Evolutionary conservation across 169 alveolate species (phyloP), one percentile per base, ranked within the genome.

Genomic region (Plasmodium inui): DNA sequence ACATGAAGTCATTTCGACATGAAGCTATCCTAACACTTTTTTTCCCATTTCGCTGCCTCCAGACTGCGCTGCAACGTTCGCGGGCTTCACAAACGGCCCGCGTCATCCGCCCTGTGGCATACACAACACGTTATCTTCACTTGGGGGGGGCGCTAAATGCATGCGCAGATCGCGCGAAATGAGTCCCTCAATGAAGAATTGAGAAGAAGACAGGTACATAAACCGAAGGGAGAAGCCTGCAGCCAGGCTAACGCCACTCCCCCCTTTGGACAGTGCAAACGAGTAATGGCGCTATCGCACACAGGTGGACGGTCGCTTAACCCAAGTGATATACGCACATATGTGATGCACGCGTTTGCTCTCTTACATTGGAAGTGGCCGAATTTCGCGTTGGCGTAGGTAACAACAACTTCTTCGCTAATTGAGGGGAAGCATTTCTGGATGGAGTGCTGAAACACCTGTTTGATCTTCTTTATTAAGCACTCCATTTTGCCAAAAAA

Each of bases 341-440:
- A 82, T 82, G 71, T 53, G 39, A 82, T 32, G 61, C 22, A 82
- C 26, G 72, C 26, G 41, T 57, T 55, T 34, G 55, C 55, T 17
- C 41, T 10, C 44, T 86, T 86, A 86, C 93, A 86, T 53, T 86
- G 93, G 37, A 46, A 86, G 28, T 86, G 93, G 39, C 93, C 93
- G 70, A 86, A 86, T 76, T 73, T 86, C 34, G 79, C 80, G 37
- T 74, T 86, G 70, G 93, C 83, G 67, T 86, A 86, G 19, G 93
- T 86, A 50, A 86, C 93, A 37, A 86, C 85, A 0, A 37, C 93
- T 70, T 86, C 93, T 86, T 86, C 93, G 44, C 6, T 73, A 74
- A 86, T 76, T n/a, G 86, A 17, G 55, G 93, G 93, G 32, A 86
- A 86, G 67, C 93, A 86, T 55, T 86, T 86, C 70, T 86, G 93